A percentile compares a stretch with the other conserved stretches of the same genome.
Conservation (phyloP, 2,329 filamentous ascomycete species). For the Alternaria brassicicola region DNA sequence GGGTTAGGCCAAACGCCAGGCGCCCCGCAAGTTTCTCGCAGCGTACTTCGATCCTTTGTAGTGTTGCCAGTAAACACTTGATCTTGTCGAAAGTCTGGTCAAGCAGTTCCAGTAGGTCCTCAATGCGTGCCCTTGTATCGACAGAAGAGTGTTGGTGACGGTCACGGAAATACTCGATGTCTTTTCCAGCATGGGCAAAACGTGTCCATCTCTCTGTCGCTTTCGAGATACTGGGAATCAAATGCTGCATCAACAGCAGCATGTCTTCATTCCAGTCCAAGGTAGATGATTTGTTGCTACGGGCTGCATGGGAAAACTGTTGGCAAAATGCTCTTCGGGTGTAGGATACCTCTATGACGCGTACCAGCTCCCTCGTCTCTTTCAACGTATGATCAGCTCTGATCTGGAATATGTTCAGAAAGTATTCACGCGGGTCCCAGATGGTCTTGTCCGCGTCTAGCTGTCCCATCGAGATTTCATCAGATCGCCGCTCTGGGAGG, state of each 20-base stretch:
- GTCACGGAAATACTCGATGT: neutral
- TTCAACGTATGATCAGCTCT: neutral
- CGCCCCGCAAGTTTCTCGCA: neutral
- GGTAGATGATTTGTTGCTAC: neutral
- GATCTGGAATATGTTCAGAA: neutral
- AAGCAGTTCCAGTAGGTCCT: neutral
- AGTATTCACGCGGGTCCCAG: constrained; percentile 15
- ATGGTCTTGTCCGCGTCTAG: neutral
- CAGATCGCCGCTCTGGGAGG: neutral
- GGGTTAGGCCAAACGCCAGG: neutral
- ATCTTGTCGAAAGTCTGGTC: neutral
- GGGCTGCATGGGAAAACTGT: neutral
- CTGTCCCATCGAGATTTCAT: neutral
- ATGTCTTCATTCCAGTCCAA: neutral
- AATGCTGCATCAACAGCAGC: neutral
- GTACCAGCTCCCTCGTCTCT: neutral
- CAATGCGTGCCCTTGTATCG: neutral
- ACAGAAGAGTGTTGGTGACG: neutral
- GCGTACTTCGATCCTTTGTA: neutral
- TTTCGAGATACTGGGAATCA: neutral
- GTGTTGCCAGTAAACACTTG: neutral
- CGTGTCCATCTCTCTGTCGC: neutral
- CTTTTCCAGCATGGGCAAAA: neutral
- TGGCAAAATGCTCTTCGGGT: neutral
- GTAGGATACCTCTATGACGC: neutral